phyloP scores from a whole-genome alignment of 176 grass and related monocot species.

The Oryza officinalis region DNA sequence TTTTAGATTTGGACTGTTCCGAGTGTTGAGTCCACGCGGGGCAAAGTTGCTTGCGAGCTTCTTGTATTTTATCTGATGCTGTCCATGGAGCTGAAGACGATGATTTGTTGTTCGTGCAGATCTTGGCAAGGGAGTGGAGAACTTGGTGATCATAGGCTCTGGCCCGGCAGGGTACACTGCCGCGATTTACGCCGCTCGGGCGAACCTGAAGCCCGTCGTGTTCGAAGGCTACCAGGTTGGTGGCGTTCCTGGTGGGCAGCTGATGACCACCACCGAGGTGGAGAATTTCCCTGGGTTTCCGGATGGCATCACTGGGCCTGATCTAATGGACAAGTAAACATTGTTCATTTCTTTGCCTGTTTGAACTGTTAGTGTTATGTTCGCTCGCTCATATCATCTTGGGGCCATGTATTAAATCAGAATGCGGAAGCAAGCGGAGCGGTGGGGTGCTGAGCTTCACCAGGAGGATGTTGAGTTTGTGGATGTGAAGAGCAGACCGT shows the following conservation, averaged over 20 bases:
- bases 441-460: conserved; percentile 90
- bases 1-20: not conserved
- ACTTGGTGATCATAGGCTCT: conserved; percentile 93
- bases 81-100: not conserved
- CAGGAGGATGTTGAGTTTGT: conserved; percentile 98
- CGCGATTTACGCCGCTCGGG: conserved; percentile 88
- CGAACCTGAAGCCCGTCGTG: conserved; percentile 91
- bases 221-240: conserved; percentile 96
- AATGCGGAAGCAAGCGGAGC: conserved; percentile 89
- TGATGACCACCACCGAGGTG: conserved; percentile 98
- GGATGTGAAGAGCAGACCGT: conserved; percentile 75
- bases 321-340: conserved; percentile 92
- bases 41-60: not conserved
- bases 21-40: not conserved
- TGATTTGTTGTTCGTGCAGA: conserved; percentile 26
- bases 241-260: conserved; percentile 88
- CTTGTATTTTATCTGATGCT: conserved; percentile 25
- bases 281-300: conserved; percentile 98
- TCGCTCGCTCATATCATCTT: conserved; percentile 1
- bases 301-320: conserved; percentile 90
- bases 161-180: conserved; percentile 95
- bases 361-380: not conserved
- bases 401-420: conserved; percentile 37
- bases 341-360: not conserved
- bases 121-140: conserved; percentile 67